Base-by-base conservation (phyloP, 2,329 filamentous ascomycete species). In the Talaromyces sp. region DNA sequence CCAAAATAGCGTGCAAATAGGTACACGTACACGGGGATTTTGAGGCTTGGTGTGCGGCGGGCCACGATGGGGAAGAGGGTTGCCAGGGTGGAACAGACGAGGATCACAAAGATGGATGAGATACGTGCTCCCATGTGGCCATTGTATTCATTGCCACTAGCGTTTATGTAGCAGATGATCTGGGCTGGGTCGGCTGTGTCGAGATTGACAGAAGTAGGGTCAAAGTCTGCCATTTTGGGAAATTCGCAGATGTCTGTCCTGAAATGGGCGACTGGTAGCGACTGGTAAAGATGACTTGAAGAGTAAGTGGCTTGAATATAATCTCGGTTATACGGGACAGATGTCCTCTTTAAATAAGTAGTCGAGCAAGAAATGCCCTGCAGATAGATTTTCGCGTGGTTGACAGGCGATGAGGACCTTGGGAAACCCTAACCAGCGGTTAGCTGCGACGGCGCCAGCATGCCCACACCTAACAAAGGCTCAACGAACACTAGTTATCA, bases 81-180 rank as follows among this genome's bases (percentile, higher is more conserved):
- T 4, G 74, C 73, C 3, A 71, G 68, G 0, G 77, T 75, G 2
- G 81, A 82, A 19, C 78, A 69, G 65, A 81, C 54, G n/a, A 80
- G 64, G 50, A 80, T 80, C 43, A 82, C 80, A 67, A 82, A 82
- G 61, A 82, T 70, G 24, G 81, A 72, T 27, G 71, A 82, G 70
- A 80, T 74, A 3, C 79, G 78, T 1, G 75, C 76, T 9, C 80
- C 81, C 1, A 82, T 67, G 3, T 73, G 77, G 24, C 85, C 85
- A 68, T 86, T 77, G 69, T 87, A 87, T 22, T 86, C 81, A 68
- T 86, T 87, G 0, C 70, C 73, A 2, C 73, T 74, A 2, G 70
- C 65, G 11, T 77, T 73, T 19, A 87, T 70, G 71, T 82, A 85
- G 72, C 85, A 87, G 69, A 85, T 75, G 52, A 87, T 72, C 2